Percentiles rank a stretch among this genome's conserved stretches.
phyloP scores from a whole-genome alignment of 2,329 filamentous ascomycete genomes.

The Hypoxylon sp. region DNA sequence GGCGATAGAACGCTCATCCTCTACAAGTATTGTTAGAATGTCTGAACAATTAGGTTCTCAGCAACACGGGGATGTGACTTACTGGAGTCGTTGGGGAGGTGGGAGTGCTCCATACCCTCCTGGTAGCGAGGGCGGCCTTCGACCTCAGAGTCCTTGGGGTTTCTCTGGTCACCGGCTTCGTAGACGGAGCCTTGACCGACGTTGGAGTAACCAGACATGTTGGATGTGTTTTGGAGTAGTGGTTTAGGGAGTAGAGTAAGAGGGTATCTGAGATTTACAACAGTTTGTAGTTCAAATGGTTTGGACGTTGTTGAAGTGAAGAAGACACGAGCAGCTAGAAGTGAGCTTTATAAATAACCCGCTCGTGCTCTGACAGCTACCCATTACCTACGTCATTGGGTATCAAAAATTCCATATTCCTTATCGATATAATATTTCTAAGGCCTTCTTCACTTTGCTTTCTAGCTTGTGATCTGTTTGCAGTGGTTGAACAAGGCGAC shows the following conservation, averaged over 20 bases:
- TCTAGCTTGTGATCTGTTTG: constrained; percentile 7
- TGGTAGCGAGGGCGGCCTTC: constrained; percentile 68
- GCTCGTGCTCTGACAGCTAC: background rate
- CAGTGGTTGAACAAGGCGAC: constrained; percentile 12
- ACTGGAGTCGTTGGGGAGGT: constrained; percentile 77
- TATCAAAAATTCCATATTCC: constrained; percentile 4
- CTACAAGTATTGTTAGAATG: constrained; percentile 48
- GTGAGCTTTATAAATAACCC: constrained; percentile 22
- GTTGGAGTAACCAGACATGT: constrained; percentile 60
- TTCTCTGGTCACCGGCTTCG: constrained; percentile 80
- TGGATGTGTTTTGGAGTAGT: constrained; percentile 9
- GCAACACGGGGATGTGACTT: constrained; percentile 42
- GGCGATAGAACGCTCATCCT: constrained; percentile 75
- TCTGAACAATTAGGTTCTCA: background rate
- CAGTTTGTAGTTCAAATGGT: background rate
- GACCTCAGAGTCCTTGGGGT: constrained; percentile 60
- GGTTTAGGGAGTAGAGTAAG: background rate
- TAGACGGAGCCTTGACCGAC: constrained; percentile 74
- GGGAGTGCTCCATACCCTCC: constrained; percentile 75
- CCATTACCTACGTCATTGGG: constrained; percentile 35
- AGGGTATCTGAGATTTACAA: background rate
- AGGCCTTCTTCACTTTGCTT: background rate
- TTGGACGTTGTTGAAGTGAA: background rate
- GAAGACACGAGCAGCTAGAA: background rate
- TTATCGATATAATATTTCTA: constrained; percentile 22